Evolutionary conservation across 2,329 filamentous ascomycete species (phyloP).

Genomic region (Aspergillus sp.): DNA sequence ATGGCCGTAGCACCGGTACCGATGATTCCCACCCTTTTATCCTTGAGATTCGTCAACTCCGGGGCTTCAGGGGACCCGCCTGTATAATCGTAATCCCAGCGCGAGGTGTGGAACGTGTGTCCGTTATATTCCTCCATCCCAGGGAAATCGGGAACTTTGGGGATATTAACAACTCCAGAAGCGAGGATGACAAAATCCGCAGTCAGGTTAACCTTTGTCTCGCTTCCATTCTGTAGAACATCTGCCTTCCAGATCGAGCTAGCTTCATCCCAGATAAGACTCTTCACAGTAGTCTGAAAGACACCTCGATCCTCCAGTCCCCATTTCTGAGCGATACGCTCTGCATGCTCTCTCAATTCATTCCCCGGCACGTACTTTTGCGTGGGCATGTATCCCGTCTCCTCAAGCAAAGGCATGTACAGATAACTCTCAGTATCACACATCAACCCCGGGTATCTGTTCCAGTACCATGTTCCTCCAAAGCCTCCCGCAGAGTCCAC

Average conservation of each 20-base stretch:
- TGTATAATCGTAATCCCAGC: constrained; percentile 16
- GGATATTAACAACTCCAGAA: constrained; percentile 8
- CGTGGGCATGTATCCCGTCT: constrained; percentile 10
- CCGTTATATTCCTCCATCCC: constrained; percentile 19
- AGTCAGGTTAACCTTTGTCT: background rate
- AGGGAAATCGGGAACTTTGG: constrained; percentile 17
- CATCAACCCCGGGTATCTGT: constrained; percentile 44
- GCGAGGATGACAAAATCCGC: constrained; percentile 38
- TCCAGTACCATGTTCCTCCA: constrained; percentile 41
- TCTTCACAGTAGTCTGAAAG: constrained; percentile 43
- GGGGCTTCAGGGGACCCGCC: constrained; percentile 2
- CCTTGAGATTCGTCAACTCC: constrained; percentile 3
- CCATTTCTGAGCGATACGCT: constrained; percentile 29
- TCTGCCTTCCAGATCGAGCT: constrained; percentile 4
- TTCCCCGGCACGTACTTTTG: constrained; percentile 4
- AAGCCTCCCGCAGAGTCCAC: constrained; percentile 10
- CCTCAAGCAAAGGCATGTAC: constrained; percentile 10
- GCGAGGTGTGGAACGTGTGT: constrained; percentile 17
- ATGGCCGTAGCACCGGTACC: constrained; percentile 43
- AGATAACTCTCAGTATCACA: constrained; percentile 56
- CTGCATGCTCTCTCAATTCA: constrained; percentile 7
- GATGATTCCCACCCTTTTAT: constrained; percentile 40
- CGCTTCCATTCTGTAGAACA: constrained; percentile 3
- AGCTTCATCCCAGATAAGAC: constrained; percentile 3
- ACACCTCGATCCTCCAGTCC: constrained; percentile 38